phyloP scores from a whole-genome alignment of 2,329 filamentous ascomycete species.

The Calonectria fujianensis region DNA sequence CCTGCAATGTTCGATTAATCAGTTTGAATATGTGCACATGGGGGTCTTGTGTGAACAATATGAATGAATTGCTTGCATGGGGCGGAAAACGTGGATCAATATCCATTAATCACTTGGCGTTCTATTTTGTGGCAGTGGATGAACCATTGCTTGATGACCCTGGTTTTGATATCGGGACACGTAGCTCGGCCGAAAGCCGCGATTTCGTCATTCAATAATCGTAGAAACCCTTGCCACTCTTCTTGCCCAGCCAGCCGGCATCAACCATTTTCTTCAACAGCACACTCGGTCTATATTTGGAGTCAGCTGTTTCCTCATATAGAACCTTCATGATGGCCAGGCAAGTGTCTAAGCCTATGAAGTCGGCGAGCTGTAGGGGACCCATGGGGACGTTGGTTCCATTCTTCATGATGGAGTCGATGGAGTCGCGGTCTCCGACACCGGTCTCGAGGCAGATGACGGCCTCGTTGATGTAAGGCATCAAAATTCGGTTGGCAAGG shows the following conservation, averaged over 20 bases:
- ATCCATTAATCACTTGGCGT: background rate
- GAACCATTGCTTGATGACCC: too few species aligned
- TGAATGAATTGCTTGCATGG: background rate
- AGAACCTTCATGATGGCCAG: constrained; percentile 97
- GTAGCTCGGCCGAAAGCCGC: background rate
- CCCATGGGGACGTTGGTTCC: constrained; percentile 99
- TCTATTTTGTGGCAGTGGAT: background rate
- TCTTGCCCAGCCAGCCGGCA: constrained; percentile 98
- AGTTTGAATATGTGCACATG: background rate
- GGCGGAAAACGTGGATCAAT: background rate
- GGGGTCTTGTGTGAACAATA: too few species aligned
- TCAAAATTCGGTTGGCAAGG: constrained; percentile 95
- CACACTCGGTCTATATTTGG: constrained; percentile 94
- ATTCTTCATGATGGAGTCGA: constrained; percentile 99
- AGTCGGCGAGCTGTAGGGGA: constrained; percentile 93
- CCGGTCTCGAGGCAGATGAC: constrained; percentile 96
- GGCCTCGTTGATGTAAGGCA: constrained; percentile 99
- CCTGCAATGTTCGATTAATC: background rate
- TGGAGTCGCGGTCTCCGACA: constrained; percentile 90
- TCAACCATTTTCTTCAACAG: constrained; percentile 96
- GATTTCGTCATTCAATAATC: constrained; percentile 77
- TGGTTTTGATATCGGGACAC: background rate
- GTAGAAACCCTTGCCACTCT: constrained; percentile 97
- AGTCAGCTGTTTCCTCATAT: constrained; percentile 93
- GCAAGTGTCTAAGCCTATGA: constrained; percentile 97